A percentile compares a stretch with the other conserved stretches of the same genome.
These are phyloP conservation scores for Cupressus sempervirens DNA, from an alignment of 75 land plant genomes.

Conservation along the genomic window DNA sequence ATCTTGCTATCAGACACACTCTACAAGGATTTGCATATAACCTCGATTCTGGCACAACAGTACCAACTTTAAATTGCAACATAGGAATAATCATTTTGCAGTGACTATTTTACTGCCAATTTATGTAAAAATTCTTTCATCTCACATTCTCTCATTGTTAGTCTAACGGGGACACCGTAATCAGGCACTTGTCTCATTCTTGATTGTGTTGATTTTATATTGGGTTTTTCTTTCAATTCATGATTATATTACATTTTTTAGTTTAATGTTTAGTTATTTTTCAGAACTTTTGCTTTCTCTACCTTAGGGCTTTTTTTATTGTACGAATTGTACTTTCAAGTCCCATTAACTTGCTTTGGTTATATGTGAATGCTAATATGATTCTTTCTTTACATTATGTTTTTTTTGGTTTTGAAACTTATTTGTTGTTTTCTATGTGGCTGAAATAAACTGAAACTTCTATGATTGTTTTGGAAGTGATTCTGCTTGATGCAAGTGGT, in stretches of 20 bases:
- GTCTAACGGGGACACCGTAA: not conserved
- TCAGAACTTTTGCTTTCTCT: not conserved
- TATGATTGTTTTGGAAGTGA: not conserved
- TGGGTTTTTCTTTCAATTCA: not conserved
- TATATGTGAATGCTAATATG: not conserved
- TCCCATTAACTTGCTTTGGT: not conserved
- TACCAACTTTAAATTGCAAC: not conserved
- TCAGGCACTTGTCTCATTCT: no score
- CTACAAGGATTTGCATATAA: no score
- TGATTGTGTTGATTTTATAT: not conserved
- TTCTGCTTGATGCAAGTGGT: not conserved
- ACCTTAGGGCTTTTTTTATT: not conserved
- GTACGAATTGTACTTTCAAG: not conserved
- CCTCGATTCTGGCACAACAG: not conserved
- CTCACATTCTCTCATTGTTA: not conserved
- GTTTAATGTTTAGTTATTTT: not conserved
- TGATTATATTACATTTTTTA: not conserved
- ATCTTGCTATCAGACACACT: not conserved
- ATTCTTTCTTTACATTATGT: not conserved
- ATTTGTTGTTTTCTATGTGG: not conserved
- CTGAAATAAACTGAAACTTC: not conserved
- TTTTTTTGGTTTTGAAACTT: no score
- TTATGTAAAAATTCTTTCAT: not conserved
- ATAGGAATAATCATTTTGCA: not conserved
- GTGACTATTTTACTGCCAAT: not conserved